These are phyloP conservation scores for Globisporangium perplexum DNA, from an alignment of 352 stramenopile genomes.

Conservation along the genomic window DNA sequence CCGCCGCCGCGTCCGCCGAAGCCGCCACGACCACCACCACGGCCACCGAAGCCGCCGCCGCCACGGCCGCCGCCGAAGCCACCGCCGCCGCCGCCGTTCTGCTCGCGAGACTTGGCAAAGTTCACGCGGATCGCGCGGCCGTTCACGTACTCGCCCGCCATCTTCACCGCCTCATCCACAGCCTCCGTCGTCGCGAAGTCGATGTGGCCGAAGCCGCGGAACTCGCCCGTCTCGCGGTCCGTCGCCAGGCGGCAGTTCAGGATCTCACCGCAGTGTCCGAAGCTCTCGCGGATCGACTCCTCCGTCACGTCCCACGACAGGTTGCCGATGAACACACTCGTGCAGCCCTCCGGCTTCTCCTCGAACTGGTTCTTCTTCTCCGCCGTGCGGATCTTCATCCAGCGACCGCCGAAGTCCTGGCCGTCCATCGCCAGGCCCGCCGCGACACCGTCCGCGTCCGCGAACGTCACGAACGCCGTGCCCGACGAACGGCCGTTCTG, in stretches of 20 bases:
- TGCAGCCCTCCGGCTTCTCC: conserved; percentile 93
- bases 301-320: conserved; percentile 96
- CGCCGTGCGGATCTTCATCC: conserved; percentile 93
- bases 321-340: conserved; percentile 97
- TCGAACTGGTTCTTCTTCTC: conserved; percentile 84
- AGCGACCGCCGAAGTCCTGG: conserved; percentile 91
- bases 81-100: conserved; percentile 16
- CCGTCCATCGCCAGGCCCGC: conserved; percentile 91
- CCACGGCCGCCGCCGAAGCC: conserved; percentile 53
- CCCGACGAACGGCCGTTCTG: conserved; percentile 89
- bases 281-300: conserved; percentile 89
- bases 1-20: conserved; percentile 30
- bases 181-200: conserved; percentile 95
- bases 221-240: conserved; percentile 96
- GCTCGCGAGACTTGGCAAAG: conserved; percentile 84
- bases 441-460: conserved; percentile 49
- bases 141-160: conserved; percentile 90
- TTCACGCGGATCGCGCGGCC: conserved; percentile 94
- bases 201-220: conserved; percentile 98
- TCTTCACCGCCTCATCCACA: conserved; percentile 89
- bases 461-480: conserved; percentile 96
- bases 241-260: conserved; percentile 91
- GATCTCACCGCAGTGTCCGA: conserved; percentile 96
- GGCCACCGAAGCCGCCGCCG: conserved; percentile 40
- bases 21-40: conserved; percentile 37